Base-by-base conservation (phyloP, 2,329 filamentous ascomycete genomes). In the Microdochium trichocladiopsis region DNA sequence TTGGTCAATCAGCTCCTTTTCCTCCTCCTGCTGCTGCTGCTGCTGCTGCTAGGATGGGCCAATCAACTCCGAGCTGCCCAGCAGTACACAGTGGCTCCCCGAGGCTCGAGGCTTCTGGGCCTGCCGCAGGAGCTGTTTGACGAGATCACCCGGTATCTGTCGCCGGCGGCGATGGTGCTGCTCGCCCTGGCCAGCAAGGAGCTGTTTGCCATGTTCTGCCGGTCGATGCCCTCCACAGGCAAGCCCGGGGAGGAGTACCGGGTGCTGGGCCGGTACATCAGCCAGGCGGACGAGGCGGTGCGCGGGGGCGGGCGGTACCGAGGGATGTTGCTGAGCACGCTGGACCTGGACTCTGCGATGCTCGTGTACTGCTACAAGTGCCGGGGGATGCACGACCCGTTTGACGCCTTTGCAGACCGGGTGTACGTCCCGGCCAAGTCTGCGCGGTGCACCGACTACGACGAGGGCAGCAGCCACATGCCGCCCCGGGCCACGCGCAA, bases 171-270 rank as follows among this genome's bases (percentile, higher is more conserved):
- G 25, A 57, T 61, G 10, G 54, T 54, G 14, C 18, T 58, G 4
- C 55, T 62, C n/a, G 57, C 60, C 14, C 56, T 62, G n/a, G 55
- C 58, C 31, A 62, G 61, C 50, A 61, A 62, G 53, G 58, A 61
- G 45, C 51, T 61, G 3, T 51, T 61, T 48, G 18, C 16, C 5
- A 58, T 60, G 5, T 62, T 62, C 51, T 50, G 57, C 49, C n/a
- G n/a, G n/a, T n/a, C n/a, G n/a, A n/a, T n/a, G n/a, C n/a, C n/a
- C n/a, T n/a, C n/a, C n/a, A n/a, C n/a, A n/a, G n/a, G n/a, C n/a
- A n/a, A n/a, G n/a, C n/a, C n/a, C n/a, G n/a, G n/a, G n/a, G n/a
- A n/a, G 18, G 51, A 11, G 43, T 58, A 55, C 31, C 54, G 51
- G 25, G 51, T 50, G 2, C 50, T 62, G n/a, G 52, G 54, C 33